phyloP scores from a whole-genome alignment of 1,284 basidiomycete species.

The Sporisorium iseilematis-ciliati region DNA sequence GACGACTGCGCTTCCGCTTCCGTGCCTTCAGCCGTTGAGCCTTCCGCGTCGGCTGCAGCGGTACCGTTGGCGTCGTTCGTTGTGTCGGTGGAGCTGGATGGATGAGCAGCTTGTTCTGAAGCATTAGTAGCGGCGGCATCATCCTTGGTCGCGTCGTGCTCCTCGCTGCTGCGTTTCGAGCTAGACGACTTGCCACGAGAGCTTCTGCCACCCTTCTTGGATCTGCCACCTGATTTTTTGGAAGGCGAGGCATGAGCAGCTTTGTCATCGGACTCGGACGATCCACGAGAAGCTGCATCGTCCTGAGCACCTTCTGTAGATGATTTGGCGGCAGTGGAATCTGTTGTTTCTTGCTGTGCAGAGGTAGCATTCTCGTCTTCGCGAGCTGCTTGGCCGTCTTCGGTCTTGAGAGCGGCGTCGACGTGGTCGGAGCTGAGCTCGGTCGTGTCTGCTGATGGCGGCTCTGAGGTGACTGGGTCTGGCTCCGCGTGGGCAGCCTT shows the following conservation, averaged over 20 bases:
- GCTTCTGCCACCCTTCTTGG: slow-evolving; percentile 37
- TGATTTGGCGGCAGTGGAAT: slow-evolving; percentile 6
- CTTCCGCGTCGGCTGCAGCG: not conserved
- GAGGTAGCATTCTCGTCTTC: not conserved
- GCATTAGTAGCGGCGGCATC: slow-evolving; percentile 3
- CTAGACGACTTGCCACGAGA: slow-evolving; percentile 33
- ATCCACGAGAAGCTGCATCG: slow-evolving; percentile 31
- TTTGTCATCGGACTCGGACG: slow-evolving; percentile 43
- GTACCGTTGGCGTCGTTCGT: not conserved
- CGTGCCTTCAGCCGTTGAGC: not conserved
- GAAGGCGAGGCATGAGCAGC: slow-evolving; percentile 20
- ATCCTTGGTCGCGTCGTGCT: slow-evolving; percentile 23
- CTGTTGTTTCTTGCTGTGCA: slow-evolving; percentile 12
- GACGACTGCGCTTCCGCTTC: slow-evolving; percentile 6
- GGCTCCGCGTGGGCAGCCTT: slow-evolving; percentile 20
- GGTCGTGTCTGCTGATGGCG: slow-evolving; percentile 11
- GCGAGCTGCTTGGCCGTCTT: not conserved
- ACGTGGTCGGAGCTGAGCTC: slow-evolving; percentile 1
- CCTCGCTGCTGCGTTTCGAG: slow-evolving; percentile 43
- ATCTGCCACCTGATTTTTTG: slow-evolving; percentile 29
- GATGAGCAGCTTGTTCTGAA: slow-evolving; percentile 4
- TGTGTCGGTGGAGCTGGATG: slow-evolving; percentile 7
- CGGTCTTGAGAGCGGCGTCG: slow-evolving; percentile 12
- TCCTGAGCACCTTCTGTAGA: slow-evolving; percentile 23
- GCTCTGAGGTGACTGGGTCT: slow-evolving; percentile 3